Evolutionary conservation across 495 filamentous ascomycete genomes (phyloP), one percentile per base, ranked within the genome.

Genomic region (Neurospora sp.): DNA sequence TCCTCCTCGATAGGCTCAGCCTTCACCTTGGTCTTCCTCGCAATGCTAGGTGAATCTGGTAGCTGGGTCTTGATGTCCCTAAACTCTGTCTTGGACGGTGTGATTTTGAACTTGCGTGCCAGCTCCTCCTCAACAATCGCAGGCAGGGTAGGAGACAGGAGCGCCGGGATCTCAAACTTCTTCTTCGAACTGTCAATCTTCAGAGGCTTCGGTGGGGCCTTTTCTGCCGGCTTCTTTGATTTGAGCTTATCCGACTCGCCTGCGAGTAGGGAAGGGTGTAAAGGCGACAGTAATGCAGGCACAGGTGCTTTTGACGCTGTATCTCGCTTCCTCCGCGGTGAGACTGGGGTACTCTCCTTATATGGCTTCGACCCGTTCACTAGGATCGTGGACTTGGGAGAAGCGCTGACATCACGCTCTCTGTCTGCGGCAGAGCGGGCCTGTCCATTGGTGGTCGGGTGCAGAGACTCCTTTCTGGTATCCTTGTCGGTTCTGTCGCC

Each of bases 141-240:
- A 1, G 84, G 84, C 9, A 86, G 75, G 4, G 84, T 86, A 6
- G 84, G 84, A 8, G 84, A 86, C 8, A 86, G 80, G 17, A 86
- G 79, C 4, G 77, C 74, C 8, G 84, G 84, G n/a, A 86, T 75
- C 35, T 69, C 70, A 22, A 77, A 7, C 0, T 73, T 44, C 20
- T 73, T 74, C 72, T 79, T 84, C 35, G 73, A 68, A 4, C 69
- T 70, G 8, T 77, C 76, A 2, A 70, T 38, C 48, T 78, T 80
- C 31, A 65, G 42, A 0, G 73, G 4, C 41, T 74, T 78, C n/a
- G 76, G 74, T 7, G 77, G 75, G 5, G 78, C 77, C 69, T 79
- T 82, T n/a, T 82, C 80, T 17, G 78, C 76, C 31, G 76, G 75
- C 53, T 71, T 78, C 74, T 76, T 82, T 2, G 70, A 65, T 38